Evolutionary conservation across 345 rosid genomes (phyloP).

Genomic region (Eucalyptus fibrosa): DNA sequence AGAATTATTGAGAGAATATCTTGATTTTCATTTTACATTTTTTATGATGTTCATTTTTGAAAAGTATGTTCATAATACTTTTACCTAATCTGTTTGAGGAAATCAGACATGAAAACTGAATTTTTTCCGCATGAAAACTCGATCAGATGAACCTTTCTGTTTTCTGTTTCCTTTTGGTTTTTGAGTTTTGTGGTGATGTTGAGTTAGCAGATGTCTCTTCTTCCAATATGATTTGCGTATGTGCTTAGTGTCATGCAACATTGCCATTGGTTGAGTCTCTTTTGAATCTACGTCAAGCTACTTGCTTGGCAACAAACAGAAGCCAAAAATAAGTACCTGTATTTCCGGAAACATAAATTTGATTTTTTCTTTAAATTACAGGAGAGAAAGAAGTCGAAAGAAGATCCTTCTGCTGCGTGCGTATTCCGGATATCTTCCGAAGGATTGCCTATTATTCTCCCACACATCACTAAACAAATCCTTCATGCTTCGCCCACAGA

Average conservation of each 20-base stretch:
- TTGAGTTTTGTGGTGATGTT: neutral
- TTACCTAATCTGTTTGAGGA: neutral
- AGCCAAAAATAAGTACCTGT: neutral
- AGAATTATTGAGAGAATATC: neutral
- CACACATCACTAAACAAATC: conserved; percentile 75
- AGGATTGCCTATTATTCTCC: conserved; percentile 82
- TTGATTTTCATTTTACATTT: neutral
- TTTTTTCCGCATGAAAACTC: neutral
- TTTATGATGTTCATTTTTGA: neutral
- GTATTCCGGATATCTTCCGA: conserved; percentile 88
- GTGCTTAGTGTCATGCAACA: neutral
- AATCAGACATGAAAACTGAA: neutral
- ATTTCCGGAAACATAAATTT: neutral
- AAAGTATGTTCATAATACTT: neutral
- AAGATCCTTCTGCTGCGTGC: conserved; percentile 58
- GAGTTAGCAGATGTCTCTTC: neutral
- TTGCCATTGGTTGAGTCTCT: neutral
- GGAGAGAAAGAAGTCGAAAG: conserved; percentile 84
- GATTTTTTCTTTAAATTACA: neutral
- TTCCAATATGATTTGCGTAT: neutral
- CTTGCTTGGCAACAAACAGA: neutral
- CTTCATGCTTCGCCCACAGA: conserved; percentile 47
- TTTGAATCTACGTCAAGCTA: neutral
- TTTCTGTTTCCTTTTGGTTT: neutral
- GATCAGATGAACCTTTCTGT: neutral